Evolutionary conservation across 176 grass and related monocot species (phyloP), one percentile per base, ranked within the genome.

Genomic region (Zizania latifolia): DNA sequence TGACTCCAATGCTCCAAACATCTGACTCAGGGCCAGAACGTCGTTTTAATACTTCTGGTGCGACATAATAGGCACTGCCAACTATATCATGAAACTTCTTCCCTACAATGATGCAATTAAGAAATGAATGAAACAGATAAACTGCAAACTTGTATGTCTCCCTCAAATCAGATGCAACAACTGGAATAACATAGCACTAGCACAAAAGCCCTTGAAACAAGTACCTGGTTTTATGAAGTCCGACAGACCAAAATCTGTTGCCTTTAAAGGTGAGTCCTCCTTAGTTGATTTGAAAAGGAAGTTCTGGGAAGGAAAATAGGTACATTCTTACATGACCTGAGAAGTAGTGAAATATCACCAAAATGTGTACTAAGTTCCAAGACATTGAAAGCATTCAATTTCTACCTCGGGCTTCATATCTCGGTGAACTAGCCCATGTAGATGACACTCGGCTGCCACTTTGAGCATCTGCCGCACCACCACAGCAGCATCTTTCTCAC

Each of bases 361-460:
- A 44, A 81, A 79, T 80, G 60, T 58, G 68, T 48, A 40, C 68
- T 72, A 53, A 80, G 40, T 53, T 33, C 29, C 58, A 86, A 78
- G 51, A 36, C 35, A 78, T 23, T 75, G 21, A 46, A 75, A 79
- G 21, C 44, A 9, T 58, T 73, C 26, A 54, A 57, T 77, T 74
- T 68, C 26, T 94, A 99, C 95, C 95, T 99, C 95, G 61, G 95
- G 95, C 89, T 99, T 99, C 87, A 99, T 93, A 82, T 99, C 95
- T 82, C 95, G 84, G 80, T 99, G 95, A 75, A 99, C 95, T 76
- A 99, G 82, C 17, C 95, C 95, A 92, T 81, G 92, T 32, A 99
- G 80, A 87, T 99, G 95, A 75, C 95, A 99, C 69, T 94, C 89
- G 39, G 95, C 95, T 53, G 86, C 95, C 57, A 99, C 95, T 85